phyloP scores from a whole-genome alignment of 352 stramenopile genomes.

The Phytopythium cucurbitacearum region DNA sequence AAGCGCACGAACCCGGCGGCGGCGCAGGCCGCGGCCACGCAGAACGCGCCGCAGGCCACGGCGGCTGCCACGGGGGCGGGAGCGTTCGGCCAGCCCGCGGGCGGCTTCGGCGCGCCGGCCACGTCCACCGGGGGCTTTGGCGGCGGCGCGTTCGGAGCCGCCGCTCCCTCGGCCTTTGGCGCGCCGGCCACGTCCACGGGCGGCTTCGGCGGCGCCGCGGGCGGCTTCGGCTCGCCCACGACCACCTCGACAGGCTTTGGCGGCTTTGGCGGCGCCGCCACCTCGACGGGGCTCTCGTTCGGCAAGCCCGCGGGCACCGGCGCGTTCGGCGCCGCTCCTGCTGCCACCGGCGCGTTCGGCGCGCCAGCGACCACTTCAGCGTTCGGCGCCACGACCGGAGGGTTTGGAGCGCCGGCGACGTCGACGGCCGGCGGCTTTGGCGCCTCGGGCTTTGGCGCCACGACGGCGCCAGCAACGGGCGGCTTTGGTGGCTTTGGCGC shows the following conservation, averaged over 20 bases:
- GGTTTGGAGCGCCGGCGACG: slow-evolving; percentile 33
- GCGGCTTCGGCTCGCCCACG: slow-evolving; percentile 21
- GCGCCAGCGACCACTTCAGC: slow-evolving; percentile 23
- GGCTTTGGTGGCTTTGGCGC: slow-evolving; percentile 49
- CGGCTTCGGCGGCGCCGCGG: slow-evolving; percentile 13
- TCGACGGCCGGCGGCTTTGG: slow-evolving; percentile 38
- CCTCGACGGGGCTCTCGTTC: slow-evolving; percentile 12
- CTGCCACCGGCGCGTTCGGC: slow-evolving; percentile 32
- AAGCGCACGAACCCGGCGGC: slow-evolving; percentile 65
- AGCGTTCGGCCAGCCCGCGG: slow-evolving; percentile 27
- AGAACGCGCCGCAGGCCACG: slow-evolving; percentile 31
- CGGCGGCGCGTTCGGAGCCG: slow-evolving; percentile 8
- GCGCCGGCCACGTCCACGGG: background rate
- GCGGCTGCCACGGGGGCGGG: slow-evolving; percentile 28
- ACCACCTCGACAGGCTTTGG: slow-evolving; percentile 24
- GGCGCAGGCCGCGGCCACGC: slow-evolving; percentile 30
- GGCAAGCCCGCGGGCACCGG: slow-evolving; percentile 32
- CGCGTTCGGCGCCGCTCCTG: slow-evolving; percentile 35
- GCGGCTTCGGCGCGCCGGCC: slow-evolving; percentile 17
- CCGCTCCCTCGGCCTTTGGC: slow-evolving; percentile 29
- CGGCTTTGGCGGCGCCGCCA: slow-evolving; percentile 36
- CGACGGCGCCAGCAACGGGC: slow-evolving; percentile 4
- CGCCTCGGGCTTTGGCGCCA: slow-evolving; percentile 30
- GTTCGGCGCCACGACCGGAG: slow-evolving; percentile 30
- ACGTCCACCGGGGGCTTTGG: slow-evolving; percentile 29